Evolutionary conservation across 345 rosid genomes (phyloP), one percentile per base, ranked within the genome.

Genomic region (Microcos paniculata): DNA sequence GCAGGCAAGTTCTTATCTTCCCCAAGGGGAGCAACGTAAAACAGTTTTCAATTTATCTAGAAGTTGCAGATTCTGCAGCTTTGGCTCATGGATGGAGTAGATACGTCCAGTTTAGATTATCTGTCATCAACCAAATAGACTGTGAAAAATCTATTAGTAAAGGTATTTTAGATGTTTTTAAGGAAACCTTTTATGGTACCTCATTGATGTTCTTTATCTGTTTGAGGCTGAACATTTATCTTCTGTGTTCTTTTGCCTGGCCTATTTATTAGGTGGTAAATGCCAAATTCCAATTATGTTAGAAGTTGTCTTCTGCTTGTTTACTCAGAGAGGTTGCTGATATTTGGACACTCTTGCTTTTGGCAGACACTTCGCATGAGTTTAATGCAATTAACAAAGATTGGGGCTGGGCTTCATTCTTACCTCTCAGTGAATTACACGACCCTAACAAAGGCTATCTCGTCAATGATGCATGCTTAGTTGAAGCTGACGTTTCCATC

Each of bases 21-120:
- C 97, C 98, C 4, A 92, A 87, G 75, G 98, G 98, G 75, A 92
- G 92, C 87, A 92, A 94, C 78, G 96, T 87, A 62, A 93, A 90
- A 76, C 89, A 92, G 82, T 75, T 94, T 84, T 92, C 97, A 42
- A 82, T 94, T 91, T 94, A 94, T 77, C 82, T 94, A 80, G 94
- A 92, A 82, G 98, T 94, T 80, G 96, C 97, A 3, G 97, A 92
- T 73, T 88, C 96, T 1, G 26, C 83, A 0, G 78, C 80, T 13
- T 78, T 94, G 86, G 88, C 96, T 0, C 87, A 88, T 63, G 97
- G 96, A 40, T 94, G 98, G 98, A 92, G 92, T 85, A 85, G 93
- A 88, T 92, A 80, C 51, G 91, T 97, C 6, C 93, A 87, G 71
- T 94, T 92, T 79, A 85, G 92, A 81, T 81, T 94, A 80, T 82